Conservation (phyloP, 2,329 filamentous ascomycete genomes). For the Thielaviopsis punctulata region DNA sequence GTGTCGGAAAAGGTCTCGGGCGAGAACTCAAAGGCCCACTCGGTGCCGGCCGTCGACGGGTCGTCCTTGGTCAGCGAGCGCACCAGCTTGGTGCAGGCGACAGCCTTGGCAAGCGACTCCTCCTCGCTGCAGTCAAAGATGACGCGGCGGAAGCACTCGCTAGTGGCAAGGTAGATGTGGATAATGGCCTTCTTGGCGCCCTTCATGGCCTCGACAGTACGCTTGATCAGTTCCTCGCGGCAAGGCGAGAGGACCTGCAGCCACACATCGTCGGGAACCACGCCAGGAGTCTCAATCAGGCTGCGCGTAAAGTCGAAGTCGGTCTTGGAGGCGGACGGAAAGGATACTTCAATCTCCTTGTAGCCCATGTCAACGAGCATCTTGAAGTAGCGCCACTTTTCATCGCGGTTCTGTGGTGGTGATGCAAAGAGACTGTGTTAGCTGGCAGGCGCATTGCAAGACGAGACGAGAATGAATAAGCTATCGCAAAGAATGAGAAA, state of each 20-base stretch:
- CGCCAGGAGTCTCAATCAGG: conserved; percentile 68
- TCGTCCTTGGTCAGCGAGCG: conserved; percentile 77
- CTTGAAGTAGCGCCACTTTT: conserved; percentile 90
- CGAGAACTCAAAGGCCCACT: conserved; percentile 70
- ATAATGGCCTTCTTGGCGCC: conserved; percentile 88
- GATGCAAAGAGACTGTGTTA: conserved; percentile 3
- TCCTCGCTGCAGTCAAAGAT: conserved; percentile 80
- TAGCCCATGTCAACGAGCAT: conserved; percentile 86
- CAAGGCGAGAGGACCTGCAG: conserved; percentile 87
- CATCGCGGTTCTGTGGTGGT: conserved; percentile 57
- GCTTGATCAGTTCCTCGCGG: conserved; percentile 73
- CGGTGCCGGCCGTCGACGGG: conserved; percentile 36
- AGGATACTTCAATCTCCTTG: conserved; percentile 95
- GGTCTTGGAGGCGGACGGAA: conserved; percentile 83
- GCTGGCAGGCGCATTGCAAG: neutral
- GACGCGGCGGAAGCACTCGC: conserved; percentile 82
- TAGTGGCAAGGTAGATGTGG: conserved; percentile 91
- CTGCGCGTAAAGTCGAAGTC: conserved; percentile 84
- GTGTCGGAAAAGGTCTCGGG: conserved; percentile 87
- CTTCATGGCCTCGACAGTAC: conserved; percentile 74
- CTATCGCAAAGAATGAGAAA: neutral
- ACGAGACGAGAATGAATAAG: neutral
- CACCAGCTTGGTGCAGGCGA: conserved; percentile 72
- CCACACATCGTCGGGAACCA: conserved; percentile 75
- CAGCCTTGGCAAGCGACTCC: conserved; percentile 64